Percentiles rank a stretch among this genome's conserved stretches.
Conservation (phyloP, 768 basidiomycete genomes). For the Pleurotus platypus region DNA sequence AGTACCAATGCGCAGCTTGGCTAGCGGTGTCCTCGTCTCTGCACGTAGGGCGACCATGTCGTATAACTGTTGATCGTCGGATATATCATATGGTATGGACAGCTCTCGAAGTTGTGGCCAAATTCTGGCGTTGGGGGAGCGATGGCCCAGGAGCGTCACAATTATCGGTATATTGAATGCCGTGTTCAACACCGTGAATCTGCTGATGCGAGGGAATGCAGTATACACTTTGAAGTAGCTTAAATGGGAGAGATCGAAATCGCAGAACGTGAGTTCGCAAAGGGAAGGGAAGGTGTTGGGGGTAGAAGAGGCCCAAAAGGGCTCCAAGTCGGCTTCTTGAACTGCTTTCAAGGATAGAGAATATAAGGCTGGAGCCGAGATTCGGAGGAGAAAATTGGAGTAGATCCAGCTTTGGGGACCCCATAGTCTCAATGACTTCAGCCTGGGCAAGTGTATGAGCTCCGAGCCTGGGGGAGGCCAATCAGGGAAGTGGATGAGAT, state of each 20-base stretch:
- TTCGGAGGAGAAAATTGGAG: slow-evolving; percentile 30
- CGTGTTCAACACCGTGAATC: slow-evolving; percentile 25
- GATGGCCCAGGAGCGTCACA: slow-evolving; percentile 19
- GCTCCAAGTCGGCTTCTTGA: slow-evolving; percentile 37
- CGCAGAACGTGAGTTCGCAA: slow-evolving; percentile 32
- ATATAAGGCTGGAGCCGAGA: slow-evolving; percentile 34
- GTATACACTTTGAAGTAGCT: slow-evolving; percentile 27
- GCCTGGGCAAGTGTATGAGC: slow-evolving; percentile 26
- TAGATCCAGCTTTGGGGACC: slow-evolving; percentile 32
- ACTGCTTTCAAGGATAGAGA: slow-evolving; percentile 40
- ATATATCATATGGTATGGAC: neutral
- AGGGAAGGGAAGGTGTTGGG: slow-evolving; percentile 27
- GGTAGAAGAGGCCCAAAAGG: slow-evolving; percentile 20
- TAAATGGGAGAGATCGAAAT: slow-evolving; percentile 33
- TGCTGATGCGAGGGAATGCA: slow-evolving; percentile 28
- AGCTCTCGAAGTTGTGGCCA: neutral
- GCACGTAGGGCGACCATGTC: neutral
- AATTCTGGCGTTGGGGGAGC: neutral
- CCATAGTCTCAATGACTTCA: slow-evolving; percentile 38
- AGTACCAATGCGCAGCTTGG: too few species aligned
- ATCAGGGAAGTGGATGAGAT: slow-evolving; percentile 25
- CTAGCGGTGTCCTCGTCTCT: too few species aligned
- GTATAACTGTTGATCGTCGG: neutral
- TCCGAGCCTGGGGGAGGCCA: slow-evolving; percentile 22
- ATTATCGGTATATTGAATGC: slow-evolving; percentile 19